Percentiles rank a stretch among this genome's conserved stretches.
phyloP scores from a whole-genome alignment of 1,139 yeast species.

The Arxiozyma slooffiae region DNA sequence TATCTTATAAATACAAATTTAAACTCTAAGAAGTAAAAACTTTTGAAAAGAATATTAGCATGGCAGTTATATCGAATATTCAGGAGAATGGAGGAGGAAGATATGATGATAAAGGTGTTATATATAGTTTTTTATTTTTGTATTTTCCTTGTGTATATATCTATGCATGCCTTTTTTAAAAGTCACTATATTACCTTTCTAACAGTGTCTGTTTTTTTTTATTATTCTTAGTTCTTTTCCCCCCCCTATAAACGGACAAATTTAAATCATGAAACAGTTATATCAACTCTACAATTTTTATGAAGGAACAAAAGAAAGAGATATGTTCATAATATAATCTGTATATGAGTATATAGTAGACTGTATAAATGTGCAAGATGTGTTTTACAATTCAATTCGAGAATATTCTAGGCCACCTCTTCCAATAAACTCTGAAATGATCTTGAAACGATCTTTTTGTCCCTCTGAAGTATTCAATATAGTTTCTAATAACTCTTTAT shows the following conservation, averaged over 20 bases:
- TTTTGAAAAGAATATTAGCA: too few species aligned
- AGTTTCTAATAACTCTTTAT: slow-evolving; percentile 52
- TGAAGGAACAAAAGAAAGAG: background rate
- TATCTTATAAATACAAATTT: background rate
- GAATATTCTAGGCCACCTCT: slow-evolving; percentile 67
- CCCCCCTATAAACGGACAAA: background rate
- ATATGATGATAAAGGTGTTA: too few species aligned
- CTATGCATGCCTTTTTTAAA: too few species aligned
- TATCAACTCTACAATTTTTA: too few species aligned
- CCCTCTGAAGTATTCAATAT: slow-evolving; percentile 46
- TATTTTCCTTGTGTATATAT: background rate
- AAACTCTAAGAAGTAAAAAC: too few species aligned
- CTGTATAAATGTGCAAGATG: background rate
- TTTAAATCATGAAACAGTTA: background rate
- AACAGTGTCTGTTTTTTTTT: background rate
- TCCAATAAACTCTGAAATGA: slow-evolving; percentile 72
- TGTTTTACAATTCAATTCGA: slow-evolving; percentile 5
- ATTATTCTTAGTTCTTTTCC: too few species aligned
- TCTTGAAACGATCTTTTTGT: slow-evolving; percentile 53
- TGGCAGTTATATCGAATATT: background rate
- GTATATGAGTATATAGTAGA: background rate
- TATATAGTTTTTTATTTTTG: too few species aligned
- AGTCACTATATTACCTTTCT: background rate
- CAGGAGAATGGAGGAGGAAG: background rate
- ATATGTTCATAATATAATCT: background rate